phyloP scores from a whole-genome alignment of 768 basidiomycete species.

The Coprinellus aureogranulatus region DNA sequence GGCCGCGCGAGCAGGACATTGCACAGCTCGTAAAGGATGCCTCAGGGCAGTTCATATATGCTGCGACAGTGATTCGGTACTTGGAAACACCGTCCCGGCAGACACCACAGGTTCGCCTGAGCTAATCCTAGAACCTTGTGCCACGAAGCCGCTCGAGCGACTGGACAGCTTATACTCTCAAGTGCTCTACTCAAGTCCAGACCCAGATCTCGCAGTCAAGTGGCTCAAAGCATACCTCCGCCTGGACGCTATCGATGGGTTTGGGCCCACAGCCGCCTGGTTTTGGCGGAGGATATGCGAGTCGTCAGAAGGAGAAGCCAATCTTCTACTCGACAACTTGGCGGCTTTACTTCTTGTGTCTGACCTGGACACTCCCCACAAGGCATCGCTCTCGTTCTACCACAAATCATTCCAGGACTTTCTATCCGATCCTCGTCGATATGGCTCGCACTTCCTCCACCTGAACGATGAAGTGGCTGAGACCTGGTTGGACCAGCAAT shows the following conservation, averaged over 20 bases:
- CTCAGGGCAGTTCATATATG: slow-evolving; percentile 18
- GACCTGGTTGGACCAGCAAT: too few relatives aligned
- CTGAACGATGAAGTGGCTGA: too few relatives aligned
- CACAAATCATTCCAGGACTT: slow-evolving; percentile 16
- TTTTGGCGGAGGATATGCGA: too few relatives aligned
- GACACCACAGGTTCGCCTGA: slow-evolving; percentile 12
- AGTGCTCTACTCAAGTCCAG: neutral
- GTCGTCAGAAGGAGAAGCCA: too few relatives aligned
- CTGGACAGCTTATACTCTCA: neutral
- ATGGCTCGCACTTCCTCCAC: too few relatives aligned
- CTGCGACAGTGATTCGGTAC: slow-evolving; percentile 11
- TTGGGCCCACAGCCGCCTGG: too few relatives aligned
- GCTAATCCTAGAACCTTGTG: neutral
- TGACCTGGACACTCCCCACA: too few relatives aligned
- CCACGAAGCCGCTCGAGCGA: neutral
- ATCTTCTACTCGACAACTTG: too few relatives aligned
- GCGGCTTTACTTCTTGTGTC: too few relatives aligned
- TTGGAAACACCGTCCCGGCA: slow-evolving; percentile 1
- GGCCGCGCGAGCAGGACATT: neutral
- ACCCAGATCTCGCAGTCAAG: neutral
- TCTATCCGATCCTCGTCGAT: neutral
- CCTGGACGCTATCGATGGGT: too few relatives aligned
- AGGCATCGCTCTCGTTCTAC: slow-evolving; percentile 6
- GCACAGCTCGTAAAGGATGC: neutral
- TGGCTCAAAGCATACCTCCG: too few relatives aligned